Evolutionary conservation across 192 early-diverging fungal species (phyloP).

Genomic region (Gamsiella multidivaricata): DNA sequence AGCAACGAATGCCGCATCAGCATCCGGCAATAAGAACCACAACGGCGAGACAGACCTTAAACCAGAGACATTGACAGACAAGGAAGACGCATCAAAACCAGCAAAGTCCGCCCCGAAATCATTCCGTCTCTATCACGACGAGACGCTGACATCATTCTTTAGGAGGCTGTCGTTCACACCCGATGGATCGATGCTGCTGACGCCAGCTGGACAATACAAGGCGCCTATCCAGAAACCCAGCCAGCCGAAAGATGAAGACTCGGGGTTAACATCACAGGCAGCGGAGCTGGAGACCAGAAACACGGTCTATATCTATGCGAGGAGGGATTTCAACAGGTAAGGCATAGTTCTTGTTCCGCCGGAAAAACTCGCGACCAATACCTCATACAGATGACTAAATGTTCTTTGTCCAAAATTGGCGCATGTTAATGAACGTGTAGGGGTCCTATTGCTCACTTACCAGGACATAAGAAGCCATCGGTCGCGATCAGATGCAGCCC

Average conservation of each 20-base stretch:
- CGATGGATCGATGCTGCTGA: constrained; percentile 85
- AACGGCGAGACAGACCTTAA: background rate
- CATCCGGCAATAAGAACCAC: constrained; percentile 2
- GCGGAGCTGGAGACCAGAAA: constrained; percentile 61
- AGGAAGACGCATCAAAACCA: constrained; percentile 32
- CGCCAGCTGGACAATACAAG: constrained; percentile 81
- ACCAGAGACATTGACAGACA: constrained; percentile 14
- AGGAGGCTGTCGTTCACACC: constrained; percentile 87
- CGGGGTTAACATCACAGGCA: constrained; percentile 5
- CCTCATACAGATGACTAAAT: background rate
- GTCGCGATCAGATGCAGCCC: constrained; percentile 83
- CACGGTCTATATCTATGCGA: constrained; percentile 73
- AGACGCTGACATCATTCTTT: constrained; percentile 92
- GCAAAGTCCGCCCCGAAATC: constrained; percentile 33
- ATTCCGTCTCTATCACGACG: constrained; percentile 81
- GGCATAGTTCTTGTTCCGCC: constrained; percentile 8
- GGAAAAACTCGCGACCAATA: too few species aligned
- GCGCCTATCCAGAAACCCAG: constrained; percentile 10
- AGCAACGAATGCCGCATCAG: background rate
- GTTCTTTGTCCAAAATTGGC: background rate
- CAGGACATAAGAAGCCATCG: constrained; percentile 79
- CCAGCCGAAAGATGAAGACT: constrained; percentile 22
- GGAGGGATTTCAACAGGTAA: constrained; percentile 67
- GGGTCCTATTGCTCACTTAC: constrained; percentile 75
- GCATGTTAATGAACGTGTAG: constrained; percentile 24